Percentiles rank a stretch among this genome's conserved stretches.
Conservation (phyloP, 768 basidiomycete species). For the Strobilomyces dryophilus region DNA sequence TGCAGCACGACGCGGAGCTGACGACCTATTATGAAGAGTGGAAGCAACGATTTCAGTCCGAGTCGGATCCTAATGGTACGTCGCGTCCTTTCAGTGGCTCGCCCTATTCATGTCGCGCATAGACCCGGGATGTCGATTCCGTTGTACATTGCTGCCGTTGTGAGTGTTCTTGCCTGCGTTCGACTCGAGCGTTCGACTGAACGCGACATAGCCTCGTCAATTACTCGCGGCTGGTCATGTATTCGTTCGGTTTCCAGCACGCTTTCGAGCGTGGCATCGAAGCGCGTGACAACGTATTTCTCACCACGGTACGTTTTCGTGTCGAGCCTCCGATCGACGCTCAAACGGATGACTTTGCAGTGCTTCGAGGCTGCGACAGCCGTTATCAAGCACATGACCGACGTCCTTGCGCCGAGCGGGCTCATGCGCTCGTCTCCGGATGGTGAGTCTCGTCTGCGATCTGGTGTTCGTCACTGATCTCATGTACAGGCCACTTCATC, state of each 20-base stretch:
- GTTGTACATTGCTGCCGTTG: slow-evolving; percentile 70
- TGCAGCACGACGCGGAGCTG: slow-evolving; percentile 55
- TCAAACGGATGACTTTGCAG: slow-evolving; percentile 19
- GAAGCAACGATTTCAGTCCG: slow-evolving; percentile 52
- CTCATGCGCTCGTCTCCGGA: slow-evolving; percentile 80
- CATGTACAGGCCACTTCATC: slow-evolving; percentile 58
- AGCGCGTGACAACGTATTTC: slow-evolving; percentile 58
- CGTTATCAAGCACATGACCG: slow-evolving; percentile 63
- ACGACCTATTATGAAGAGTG: slow-evolving; percentile 64
- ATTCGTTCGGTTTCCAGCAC: slow-evolving; percentile 82
- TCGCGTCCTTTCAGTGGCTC: neutral
- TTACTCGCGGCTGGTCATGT: slow-evolving; percentile 82
- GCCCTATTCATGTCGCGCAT: neutral
- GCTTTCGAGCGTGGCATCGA: slow-evolving; percentile 70
- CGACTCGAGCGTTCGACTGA: slow-evolving; percentile 7
- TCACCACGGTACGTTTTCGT: slow-evolving; percentile 48
- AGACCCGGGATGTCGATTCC: slow-evolving; percentile 60
- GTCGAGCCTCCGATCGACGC: neutral
- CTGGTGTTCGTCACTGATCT: neutral
- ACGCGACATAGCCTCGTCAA: slow-evolving; percentile 51
- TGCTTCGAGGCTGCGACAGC: slow-evolving; percentile 68
- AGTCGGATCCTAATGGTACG: slow-evolving; percentile 56
- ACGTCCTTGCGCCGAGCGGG: slow-evolving; percentile 61
- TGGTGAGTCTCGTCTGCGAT: slow-evolving; percentile 37
- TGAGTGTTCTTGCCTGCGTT: slow-evolving; percentile 24